Conservation (phyloP, 345 rosid species). For the Sisymbrium altissimum region DNA sequence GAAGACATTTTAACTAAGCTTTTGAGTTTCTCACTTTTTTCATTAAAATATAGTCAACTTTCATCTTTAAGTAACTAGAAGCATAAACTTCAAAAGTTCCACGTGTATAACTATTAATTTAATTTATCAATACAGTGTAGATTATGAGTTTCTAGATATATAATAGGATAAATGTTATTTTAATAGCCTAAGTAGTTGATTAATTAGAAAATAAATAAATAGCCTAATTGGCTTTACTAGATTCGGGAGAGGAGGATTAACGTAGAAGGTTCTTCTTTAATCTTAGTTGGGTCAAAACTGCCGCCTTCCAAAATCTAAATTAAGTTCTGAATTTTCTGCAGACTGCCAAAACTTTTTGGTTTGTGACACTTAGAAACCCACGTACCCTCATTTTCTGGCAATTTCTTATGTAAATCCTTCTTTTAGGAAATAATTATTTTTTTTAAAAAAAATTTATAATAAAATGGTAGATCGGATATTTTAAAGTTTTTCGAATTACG, state of each 20-base stretch:
- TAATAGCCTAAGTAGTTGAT: background rate
- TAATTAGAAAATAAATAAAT: background rate
- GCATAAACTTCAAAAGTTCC: slow-evolving; percentile 20
- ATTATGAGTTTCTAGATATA: background rate
- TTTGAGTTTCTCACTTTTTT: background rate
- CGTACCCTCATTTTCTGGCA: background rate
- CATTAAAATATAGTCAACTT: background rate
- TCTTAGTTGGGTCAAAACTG: slow-evolving; percentile 39
- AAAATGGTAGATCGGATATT: background rate
- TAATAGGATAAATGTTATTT: background rate
- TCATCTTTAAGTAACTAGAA: background rate
- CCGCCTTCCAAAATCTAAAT: slow-evolving; percentile 19
- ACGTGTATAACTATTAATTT: background rate
- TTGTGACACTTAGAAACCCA: slow-evolving; percentile 1
- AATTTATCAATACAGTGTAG: background rate
- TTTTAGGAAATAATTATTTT: background rate
- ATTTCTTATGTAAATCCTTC: background rate
- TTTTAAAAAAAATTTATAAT: background rate
- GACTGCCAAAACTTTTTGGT: background rate
- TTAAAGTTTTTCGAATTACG: background rate
- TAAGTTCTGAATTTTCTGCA: background rate
- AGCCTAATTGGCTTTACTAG: background rate
- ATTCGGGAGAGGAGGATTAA: background rate
- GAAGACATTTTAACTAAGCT: background rate
- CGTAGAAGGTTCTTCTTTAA: background rate